Evolutionary conservation across 768 basidiomycete genomes (phyloP).

Genomic region (Dictyophora rubrovolvata): DNA sequence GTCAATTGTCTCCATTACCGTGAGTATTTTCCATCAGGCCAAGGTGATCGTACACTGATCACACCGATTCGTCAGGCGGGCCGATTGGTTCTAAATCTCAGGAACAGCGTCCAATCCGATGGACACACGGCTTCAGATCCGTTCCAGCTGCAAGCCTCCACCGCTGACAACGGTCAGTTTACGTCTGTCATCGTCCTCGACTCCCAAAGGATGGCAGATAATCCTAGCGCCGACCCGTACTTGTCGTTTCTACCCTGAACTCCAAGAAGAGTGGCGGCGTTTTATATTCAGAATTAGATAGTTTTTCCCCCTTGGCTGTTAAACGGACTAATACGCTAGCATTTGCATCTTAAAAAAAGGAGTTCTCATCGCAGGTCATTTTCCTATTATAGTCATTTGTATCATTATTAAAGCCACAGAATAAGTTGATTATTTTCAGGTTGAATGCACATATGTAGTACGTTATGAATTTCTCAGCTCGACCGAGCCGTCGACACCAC

Average conservation of each 20-base stretch:
- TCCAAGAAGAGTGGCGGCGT: too few relatives aligned
- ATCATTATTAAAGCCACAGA: too few relatives aligned
- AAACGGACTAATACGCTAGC: too few relatives aligned
- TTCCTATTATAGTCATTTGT: too few relatives aligned
- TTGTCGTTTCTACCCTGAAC: not conserved
- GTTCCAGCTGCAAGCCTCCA: not conserved
- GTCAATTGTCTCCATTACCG: not conserved
- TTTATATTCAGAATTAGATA: not conserved
- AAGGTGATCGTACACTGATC: not conserved
- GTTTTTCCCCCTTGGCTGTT: not conserved
- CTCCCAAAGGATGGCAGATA: not conserved
- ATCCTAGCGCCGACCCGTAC: not conserved
- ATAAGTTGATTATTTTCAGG: too few relatives aligned
- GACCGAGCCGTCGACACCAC: too few relatives aligned
- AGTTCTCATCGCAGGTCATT: too few relatives aligned
- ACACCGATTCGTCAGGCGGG: not conserved
- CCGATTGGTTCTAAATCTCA: not conserved
- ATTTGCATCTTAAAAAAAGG: too few relatives aligned
- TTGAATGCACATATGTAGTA: too few relatives aligned
- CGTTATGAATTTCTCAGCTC: too few relatives aligned
- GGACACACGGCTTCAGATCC: not conserved
- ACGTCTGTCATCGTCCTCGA: not conserved
- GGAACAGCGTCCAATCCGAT: not conserved
- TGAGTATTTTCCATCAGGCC: not conserved
- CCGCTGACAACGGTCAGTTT: not conserved